phyloP scores from a whole-genome alignment of 2,329 filamentous ascomycete species.

The Leptographium galeiforme region DNA sequence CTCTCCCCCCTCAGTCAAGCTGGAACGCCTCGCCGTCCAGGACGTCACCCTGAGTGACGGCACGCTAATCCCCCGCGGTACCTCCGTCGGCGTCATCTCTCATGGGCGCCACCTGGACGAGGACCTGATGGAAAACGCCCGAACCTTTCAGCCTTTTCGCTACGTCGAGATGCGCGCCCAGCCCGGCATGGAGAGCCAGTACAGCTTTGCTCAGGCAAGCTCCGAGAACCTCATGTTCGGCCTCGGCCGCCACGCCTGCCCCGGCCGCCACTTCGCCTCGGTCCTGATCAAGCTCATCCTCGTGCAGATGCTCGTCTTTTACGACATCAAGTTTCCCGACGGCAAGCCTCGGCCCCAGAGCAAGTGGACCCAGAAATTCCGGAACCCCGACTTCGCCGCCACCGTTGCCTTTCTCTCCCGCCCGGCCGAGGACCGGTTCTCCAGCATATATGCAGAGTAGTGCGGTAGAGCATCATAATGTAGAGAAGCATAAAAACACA shows the following conservation, averaged over 20 bases:
- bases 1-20: conserved; percentile 21
- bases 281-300: conserved; percentile 22
- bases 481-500: neutral
- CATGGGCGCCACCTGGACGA: conserved; percentile 23
- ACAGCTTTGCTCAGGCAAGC: conserved; percentile 20
- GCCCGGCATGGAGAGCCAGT: conserved; percentile 1
- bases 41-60: conserved; percentile 40
- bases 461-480: neutral
- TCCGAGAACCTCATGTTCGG: conserved; percentile 23
- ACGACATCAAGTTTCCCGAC: conserved; percentile 3
- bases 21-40: conserved; percentile 29
- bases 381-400: conserved; percentile 1
- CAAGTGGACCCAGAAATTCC: conserved; percentile 3
- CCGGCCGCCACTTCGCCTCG: conserved; percentile 24
- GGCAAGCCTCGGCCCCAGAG: neutral
- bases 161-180: conserved; percentile 16
- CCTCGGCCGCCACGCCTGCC: conserved; percentile 25
- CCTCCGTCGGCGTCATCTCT: conserved; percentile 26
- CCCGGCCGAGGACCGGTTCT: neutral
- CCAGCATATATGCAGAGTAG: neutral
- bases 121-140: conserved; percentile 20
- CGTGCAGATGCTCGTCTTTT: conserved; percentile 6
- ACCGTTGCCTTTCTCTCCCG: neutral
- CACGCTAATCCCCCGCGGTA: conserved; percentile 30
- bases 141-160: conserved; percentile 25